phyloP scores from a whole-genome alignment of 2,329 filamentous ascomycete genomes.

The Paradendryphiella salina region DNA sequence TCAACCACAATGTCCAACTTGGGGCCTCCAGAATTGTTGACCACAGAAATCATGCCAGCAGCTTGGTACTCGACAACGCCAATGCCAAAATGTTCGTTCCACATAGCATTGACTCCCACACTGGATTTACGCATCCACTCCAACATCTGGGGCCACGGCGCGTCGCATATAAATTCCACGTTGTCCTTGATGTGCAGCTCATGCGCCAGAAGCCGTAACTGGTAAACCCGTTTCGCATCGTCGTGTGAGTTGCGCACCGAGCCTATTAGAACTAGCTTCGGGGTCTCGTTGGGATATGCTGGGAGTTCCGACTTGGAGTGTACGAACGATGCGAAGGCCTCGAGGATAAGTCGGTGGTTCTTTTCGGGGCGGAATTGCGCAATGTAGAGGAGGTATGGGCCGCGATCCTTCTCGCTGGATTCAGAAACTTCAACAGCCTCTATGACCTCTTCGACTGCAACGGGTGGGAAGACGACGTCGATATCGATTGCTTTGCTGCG shows the following conservation, averaged over 20 bases:
- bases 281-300: constrained; percentile 55
- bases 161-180: constrained; percentile 88
- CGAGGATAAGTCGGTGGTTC: constrained; percentile 85
- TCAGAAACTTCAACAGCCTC: constrained; percentile 71
- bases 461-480: constrained; percentile 85
- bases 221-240: constrained; percentile 83
- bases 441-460: constrained; percentile 83
- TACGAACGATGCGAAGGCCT: constrained; percentile 79
- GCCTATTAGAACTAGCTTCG: constrained; percentile 80
- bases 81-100: constrained; percentile 99
- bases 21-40: constrained; percentile 90
- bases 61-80: constrained; percentile 98
- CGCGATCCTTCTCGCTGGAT: constrained; percentile 68
- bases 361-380: constrained; percentile 98
- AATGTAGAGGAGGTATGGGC: constrained; percentile 82
- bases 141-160: constrained; percentile 83
- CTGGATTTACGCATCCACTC: constrained; percentile 75
- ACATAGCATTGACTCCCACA: constrained; percentile 96
- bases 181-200: constrained; percentile 78
- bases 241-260: constrained; percentile 81
- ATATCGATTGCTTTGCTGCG: constrained; percentile 60
- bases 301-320: constrained; percentile 32
- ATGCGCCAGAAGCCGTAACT: constrained; percentile 81
- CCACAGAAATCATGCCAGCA: constrained; percentile 87
- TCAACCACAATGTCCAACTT: constrained; percentile 90